Evolutionary conservation across 2,329 filamentous ascomycete genomes (phyloP).

Genomic region (Fusarium pilosicola): DNA sequence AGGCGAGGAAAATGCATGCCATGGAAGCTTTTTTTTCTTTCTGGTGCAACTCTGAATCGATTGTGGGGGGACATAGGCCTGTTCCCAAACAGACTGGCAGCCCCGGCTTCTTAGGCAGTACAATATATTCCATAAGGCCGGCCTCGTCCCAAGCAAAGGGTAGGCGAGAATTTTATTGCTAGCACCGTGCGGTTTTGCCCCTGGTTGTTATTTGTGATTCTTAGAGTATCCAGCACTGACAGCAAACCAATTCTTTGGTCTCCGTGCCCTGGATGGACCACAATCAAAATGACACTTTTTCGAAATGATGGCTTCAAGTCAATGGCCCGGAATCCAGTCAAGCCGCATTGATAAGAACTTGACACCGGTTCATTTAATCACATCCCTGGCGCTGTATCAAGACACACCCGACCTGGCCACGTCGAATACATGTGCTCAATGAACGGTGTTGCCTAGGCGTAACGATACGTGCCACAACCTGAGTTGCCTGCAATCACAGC

Average conservation of each 20-base stretch:
- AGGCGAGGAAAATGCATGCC: slow-evolving; percentile 7
- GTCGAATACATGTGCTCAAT: neutral
- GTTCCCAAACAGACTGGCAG: slow-evolving; percentile 17
- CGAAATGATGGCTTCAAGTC: neutral
- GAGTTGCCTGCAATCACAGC: neutral
- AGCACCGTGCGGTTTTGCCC: neutral
- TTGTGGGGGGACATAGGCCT: slow-evolving; percentile 23
- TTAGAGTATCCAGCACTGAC: neutral
- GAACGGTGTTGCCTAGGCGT: neutral
- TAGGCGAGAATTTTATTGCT: neutral
- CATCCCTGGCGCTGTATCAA: neutral
- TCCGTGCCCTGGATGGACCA: slow-evolving; percentile 7
- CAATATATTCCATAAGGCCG: slow-evolving; percentile 29
- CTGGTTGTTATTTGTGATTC: no score
- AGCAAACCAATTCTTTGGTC: neutral
- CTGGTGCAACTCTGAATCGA: slow-evolving; percentile 11
- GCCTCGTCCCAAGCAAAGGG: neutral
- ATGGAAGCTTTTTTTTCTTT: neutral
- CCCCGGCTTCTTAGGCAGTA: neutral
- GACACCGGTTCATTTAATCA: neutral
- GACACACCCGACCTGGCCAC: neutral
- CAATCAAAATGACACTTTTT: neutral
- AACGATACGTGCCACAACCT: neutral
- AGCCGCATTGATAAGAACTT: neutral
- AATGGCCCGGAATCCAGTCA: neutral